Evolutionary conservation across 352 stramenopile species (phyloP).

Genomic region (Halophytophthora polymorphica): DNA sequence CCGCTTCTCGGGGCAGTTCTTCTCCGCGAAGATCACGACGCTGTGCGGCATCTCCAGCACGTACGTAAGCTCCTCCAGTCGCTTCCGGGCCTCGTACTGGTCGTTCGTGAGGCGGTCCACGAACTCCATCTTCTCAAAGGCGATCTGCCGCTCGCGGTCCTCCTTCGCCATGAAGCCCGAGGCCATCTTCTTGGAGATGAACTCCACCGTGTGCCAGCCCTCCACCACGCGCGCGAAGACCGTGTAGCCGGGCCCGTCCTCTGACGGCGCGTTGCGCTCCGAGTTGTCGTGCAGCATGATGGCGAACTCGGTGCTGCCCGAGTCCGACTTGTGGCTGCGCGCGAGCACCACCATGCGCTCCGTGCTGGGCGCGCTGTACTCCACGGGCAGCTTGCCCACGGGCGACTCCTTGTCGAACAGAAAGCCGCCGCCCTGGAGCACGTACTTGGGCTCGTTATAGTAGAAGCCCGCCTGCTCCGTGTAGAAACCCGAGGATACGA

Average conservation of each 20-base stretch:
- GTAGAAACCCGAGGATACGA: slow-evolving; percentile 69
- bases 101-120: slow-evolving; percentile 61
- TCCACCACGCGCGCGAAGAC: slow-evolving; percentile 74
- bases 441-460: slow-evolving; percentile 79
- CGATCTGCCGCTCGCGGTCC: slow-evolving; percentile 55
- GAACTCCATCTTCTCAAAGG: slow-evolving; percentile 72
- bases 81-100: slow-evolving; percentile 43
- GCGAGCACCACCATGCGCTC: slow-evolving; percentile 84
- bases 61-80: slow-evolving; percentile 71
- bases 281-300: slow-evolving; percentile 87
- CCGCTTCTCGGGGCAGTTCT: slow-evolving; percentile 91
- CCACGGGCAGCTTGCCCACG: slow-evolving; percentile 63
- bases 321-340: slow-evolving; percentile 60
- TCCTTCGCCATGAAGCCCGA: slow-evolving; percentile 67
- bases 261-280: slow-evolving; percentile 56
- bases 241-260: slow-evolving; percentile 69
- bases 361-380: slow-evolving; percentile 78
- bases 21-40: slow-evolving; percentile 94
- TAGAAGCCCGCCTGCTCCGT: slow-evolving; percentile 76
- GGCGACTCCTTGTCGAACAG: slow-evolving; percentile 70
- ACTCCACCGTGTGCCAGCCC: slow-evolving; percentile 75
- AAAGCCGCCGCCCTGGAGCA: slow-evolving; percentile 76
- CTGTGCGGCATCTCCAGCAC: slow-evolving; percentile 77
- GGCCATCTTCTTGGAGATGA: slow-evolving; percentile 72
- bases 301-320: slow-evolving; percentile 78